A percentile compares a stretch with the other conserved stretches of the same genome.
phyloP scores from a whole-genome alignment of 352 stramenopile species.

The Globisporangium acanthophoron region DNA sequence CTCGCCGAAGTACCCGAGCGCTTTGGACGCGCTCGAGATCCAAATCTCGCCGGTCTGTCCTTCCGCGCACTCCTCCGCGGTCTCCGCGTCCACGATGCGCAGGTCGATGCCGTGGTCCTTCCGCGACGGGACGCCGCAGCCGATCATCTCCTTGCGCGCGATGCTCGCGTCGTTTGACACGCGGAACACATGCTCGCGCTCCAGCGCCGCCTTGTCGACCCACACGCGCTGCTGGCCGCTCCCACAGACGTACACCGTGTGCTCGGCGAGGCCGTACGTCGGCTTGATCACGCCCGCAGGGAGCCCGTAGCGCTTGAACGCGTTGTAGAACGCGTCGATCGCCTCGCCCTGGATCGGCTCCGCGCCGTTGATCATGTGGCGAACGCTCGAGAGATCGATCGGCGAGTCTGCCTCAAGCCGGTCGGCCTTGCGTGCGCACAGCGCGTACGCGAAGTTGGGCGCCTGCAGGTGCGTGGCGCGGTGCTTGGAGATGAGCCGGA shows the following conservation, averaged over 20 bases:
- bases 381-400: conserved; percentile 91
- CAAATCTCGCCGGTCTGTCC: conserved; percentile 85
- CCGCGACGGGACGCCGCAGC: conserved; percentile 88
- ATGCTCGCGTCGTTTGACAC: conserved; percentile 17
- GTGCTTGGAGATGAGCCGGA: conserved; percentile 87
- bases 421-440: conserved; percentile 93
- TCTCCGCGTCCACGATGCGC: conserved; percentile 91
- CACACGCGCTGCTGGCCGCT: conserved; percentile 84
- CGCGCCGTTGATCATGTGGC: conserved; percentile 98
- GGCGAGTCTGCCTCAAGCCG: conserved; percentile 21
- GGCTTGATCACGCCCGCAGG: conserved; percentile 88
- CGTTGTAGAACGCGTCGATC: conserved; percentile 84
- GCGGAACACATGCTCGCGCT: conserved; percentile 67
- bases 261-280: conserved; percentile 99
- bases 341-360: conserved; percentile 93
- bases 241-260: conserved; percentile 98
- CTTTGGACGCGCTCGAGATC: conserved; percentile 89
- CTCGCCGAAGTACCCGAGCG: conserved; percentile 89
- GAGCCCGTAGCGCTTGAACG: conserved; percentile 90
- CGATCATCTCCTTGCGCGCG: conserved; percentile 86
- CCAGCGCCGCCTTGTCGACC: conserved; percentile 89
- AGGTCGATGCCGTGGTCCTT: conserved; percentile 90
- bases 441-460: conserved; percentile 98
- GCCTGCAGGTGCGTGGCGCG: conserved; percentile 96
- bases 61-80: conserved; percentile 26